Evolutionary conservation across 2,329 filamentous ascomycete genomes (phyloP).

Genomic region (Davidsoniella eucalypti): DNA sequence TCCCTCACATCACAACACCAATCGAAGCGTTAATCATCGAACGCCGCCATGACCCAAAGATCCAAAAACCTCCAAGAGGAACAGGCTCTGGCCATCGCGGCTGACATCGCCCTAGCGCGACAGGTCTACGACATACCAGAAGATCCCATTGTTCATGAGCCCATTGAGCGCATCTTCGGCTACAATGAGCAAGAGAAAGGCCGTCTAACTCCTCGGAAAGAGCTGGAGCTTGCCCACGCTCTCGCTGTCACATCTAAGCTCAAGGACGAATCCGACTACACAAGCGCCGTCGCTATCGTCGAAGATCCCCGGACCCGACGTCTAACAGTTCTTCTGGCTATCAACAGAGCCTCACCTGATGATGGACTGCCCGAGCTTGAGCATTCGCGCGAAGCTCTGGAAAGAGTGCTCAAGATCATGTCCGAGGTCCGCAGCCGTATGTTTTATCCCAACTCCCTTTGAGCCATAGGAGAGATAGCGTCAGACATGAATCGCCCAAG

Average conservation of each 20-base stretch:
- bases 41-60: too few species aligned
- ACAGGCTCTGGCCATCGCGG: constrained; percentile 8
- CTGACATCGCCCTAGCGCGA: constrained; percentile 11
- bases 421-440: constrained; percentile 8
- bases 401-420: constrained; percentile 9
- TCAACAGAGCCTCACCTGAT: constrained; percentile 9
- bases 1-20: too few species aligned
- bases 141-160: constrained; percentile 9
- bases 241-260: constrained; percentile 10
- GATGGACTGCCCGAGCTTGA: constrained; percentile 9
- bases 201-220: constrained; percentile 9
- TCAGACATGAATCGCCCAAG: not conserved
- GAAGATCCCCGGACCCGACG: constrained; percentile 6
- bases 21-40: too few species aligned
- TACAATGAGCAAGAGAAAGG: not conserved
- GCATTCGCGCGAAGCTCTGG: constrained; percentile 2
- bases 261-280: constrained; percentile 12
- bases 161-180: constrained; percentile 2
- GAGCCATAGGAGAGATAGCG: not conserved
- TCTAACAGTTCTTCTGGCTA: constrained; percentile 8
- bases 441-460: not conserved
- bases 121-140: constrained; percentile 13
- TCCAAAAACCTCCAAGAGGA: too few species aligned
- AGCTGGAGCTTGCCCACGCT: constrained; percentile 11
- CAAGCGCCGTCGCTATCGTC: constrained; percentile 9